Evolutionary conservation across 108 stramenopile genomes (phyloP).

Genomic region (Parmales sp.): DNA sequence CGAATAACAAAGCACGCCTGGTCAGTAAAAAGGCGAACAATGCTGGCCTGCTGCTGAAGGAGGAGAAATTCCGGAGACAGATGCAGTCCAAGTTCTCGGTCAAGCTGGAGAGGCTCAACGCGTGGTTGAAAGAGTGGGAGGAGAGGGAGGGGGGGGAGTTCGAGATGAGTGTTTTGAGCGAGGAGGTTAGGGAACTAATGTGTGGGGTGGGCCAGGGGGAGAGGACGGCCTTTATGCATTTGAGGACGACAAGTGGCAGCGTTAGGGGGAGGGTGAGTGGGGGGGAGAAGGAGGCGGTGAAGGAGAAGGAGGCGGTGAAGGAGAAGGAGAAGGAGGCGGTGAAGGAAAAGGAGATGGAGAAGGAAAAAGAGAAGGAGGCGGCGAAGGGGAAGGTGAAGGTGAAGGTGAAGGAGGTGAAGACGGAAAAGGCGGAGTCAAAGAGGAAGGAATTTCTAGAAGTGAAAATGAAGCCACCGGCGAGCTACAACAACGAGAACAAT

Average conservation of each 20-base stretch:
- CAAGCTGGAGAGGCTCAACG: constrained; percentile 48
- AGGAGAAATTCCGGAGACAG: constrained; percentile 68
- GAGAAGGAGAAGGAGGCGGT: no score
- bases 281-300: no score
- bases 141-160: constrained; percentile 36
- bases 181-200: constrained; percentile 59
- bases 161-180: constrained; percentile 59
- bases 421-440: no score
- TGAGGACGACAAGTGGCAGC: no score
- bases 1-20: constrained; percentile 49
- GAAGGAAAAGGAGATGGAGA: no score
- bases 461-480: no score
- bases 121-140: constrained; percentile 50
- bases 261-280: constrained; percentile 17
- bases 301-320: no score
- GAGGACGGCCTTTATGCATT: constrained; percentile 62
- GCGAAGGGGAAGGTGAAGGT: no score
- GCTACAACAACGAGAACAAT: no score
- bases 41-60: constrained; percentile 50
- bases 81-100: constrained; percentile 61
- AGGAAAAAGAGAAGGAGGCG: no score
- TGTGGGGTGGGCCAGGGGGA: constrained; percentile 16
- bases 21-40: constrained; percentile 54
- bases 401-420: no score
- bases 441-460: no score